phyloP scores from a whole-genome alignment of 108 stramenopile species.

The Conticribra guillardii region DNA sequence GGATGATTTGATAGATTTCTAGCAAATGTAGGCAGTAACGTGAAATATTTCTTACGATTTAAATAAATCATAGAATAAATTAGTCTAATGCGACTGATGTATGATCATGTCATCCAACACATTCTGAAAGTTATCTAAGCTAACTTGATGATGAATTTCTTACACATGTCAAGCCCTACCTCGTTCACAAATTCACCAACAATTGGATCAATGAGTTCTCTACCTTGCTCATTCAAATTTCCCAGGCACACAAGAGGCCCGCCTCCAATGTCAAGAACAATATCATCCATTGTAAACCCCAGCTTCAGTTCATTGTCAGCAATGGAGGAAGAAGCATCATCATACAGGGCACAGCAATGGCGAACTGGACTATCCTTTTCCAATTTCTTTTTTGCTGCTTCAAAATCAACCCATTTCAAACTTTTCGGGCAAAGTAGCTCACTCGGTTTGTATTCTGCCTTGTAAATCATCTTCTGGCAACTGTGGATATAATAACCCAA shows the following conservation, averaged over 20 bases:
- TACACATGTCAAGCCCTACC: constrained; percentile 56
- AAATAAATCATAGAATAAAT: background rate
- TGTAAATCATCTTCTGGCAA: constrained; percentile 96
- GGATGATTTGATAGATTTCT: background rate
- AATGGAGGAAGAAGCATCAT: constrained; percentile 3
- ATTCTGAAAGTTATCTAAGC: no score
- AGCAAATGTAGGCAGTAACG: no score
- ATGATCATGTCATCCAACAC: no score
- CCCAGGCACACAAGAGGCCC: constrained; percentile 51
- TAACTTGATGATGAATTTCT: constrained; percentile 60
- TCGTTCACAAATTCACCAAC: constrained; percentile 65
- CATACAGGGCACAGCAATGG: constrained; percentile 53
- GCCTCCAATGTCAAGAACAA: constrained; percentile 66
- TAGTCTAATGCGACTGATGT: no score
- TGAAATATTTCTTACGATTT: background rate
- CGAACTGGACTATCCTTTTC: constrained; percentile 56
- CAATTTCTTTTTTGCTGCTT: constrained; percentile 59
- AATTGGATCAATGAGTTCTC: constrained; percentile 67
- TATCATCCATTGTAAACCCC: constrained; percentile 11
- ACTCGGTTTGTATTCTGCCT: constrained; percentile 95
- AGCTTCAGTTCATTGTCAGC: constrained; percentile 7
- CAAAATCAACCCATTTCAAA: constrained; percentile 83
- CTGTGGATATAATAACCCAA: constrained; percentile 96
- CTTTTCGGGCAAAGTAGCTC: constrained; percentile 87
- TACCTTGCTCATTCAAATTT: constrained; percentile 71